A percentile compares a stretch with the other conserved stretches of the same genome.
These are phyloP conservation scores for Deakozyma indianensis DNA, from an alignment of 805 yeast genomes.

Conservation along the genomic window DNA sequence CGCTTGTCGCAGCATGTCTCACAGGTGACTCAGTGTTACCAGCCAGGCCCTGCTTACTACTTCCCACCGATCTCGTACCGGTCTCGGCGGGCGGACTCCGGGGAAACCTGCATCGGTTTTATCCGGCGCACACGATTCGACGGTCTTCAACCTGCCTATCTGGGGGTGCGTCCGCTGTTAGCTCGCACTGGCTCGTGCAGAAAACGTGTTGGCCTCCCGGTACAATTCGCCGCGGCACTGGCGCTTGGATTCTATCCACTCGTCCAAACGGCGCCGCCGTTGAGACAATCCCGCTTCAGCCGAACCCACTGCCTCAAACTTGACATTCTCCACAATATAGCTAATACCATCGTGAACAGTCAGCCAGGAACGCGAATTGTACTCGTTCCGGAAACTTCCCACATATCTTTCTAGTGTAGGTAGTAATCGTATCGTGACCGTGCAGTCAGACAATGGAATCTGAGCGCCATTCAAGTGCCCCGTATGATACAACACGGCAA, in stretches of 20 bases:
- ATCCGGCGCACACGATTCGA: too few relatives aligned
- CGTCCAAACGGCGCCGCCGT: conserved; percentile 20
- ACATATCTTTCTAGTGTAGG: conserved; percentile 54
- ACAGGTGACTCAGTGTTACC: too few relatives aligned
- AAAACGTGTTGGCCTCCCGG: neutral
- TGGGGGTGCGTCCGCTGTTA: too few relatives aligned
- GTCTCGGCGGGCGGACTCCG: too few relatives aligned
- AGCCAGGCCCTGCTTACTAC: too few relatives aligned
- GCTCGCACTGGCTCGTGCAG: too few relatives aligned
- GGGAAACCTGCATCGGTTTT: too few relatives aligned
- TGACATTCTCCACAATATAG: conserved; percentile 41
- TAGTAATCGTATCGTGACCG: conserved; percentile 45
- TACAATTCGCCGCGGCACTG: neutral
- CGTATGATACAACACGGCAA: conserved; percentile 59
- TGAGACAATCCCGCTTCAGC: conserved; percentile 20
- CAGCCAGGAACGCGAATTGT: conserved; percentile 66
- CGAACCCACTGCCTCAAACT: conserved; percentile 18
- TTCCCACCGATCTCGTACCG: too few relatives aligned
- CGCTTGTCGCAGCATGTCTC: too few relatives aligned
- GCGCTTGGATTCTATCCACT: conserved; percentile 13
- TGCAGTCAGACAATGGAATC: conserved; percentile 29
- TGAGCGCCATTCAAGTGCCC: conserved; percentile 40
- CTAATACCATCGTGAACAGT: conserved; percentile 69
- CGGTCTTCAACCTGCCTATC: too few relatives aligned
- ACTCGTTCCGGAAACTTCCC: conserved; percentile 53